Evolutionary conservation across 257 asterid species (phyloP), one percentile per base, ranked within the genome.

Genomic region (Solanum raphanifolium): DNA sequence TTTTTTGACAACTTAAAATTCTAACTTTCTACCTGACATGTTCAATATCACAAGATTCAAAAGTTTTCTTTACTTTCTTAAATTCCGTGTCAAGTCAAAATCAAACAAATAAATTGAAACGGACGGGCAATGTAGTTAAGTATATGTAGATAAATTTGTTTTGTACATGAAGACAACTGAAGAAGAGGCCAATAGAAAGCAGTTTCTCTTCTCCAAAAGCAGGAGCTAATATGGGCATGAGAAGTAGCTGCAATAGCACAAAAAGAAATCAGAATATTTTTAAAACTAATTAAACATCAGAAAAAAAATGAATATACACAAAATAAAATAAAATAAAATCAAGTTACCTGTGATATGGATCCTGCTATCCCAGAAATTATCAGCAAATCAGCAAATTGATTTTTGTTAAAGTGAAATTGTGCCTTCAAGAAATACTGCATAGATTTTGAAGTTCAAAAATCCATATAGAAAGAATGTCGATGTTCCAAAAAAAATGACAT

Each of bases 331-430:
- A 52, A 52, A 16, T 2, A 20, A 55, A 35, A 35, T 18, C 29
- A 48, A 69, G 69, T 13, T 89, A 95, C 99, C 95, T 95, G 99
- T 83, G 99, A 95, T 81, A 93, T 83, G 16, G 93, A 90, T 69
- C 99, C 98, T 27, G 98, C 97, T 65, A 95, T 83, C 34, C 99
- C 99, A 75, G 75, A 89, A 84, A 97, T 97, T 78, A 93, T 93
- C 98, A 95, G 87, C 79, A 97, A 90, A 91, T 97, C 98, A 25
- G 99, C 98, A 69, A 97, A 95, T 86, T 97, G 98, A 89, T 92
- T 92, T 90, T 95, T 95, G 93, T 94, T 93, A 74, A 94, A 97
- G 92, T 94, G 98, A 90, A 97, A 97, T 65, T 95, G 94, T 35
- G 97, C 95, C 93, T 95, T 97, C 94, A 97, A 92, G 92, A 87